Evolutionary conservation across 306 rosid species (phyloP).

Genomic region (Comarum palustre): DNA sequence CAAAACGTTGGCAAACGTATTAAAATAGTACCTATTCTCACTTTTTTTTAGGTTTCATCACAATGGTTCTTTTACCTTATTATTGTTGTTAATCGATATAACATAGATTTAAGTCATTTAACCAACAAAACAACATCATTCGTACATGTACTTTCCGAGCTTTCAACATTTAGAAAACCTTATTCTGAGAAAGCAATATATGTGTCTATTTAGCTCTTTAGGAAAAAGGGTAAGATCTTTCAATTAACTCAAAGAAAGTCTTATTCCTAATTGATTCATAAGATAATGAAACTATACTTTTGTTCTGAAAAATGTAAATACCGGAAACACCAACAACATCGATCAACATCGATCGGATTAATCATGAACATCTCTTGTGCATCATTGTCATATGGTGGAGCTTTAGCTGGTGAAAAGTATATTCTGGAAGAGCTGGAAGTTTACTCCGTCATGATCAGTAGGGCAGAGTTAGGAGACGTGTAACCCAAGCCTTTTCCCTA

Average conservation of each 20-base stretch:
- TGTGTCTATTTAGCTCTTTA: no score
- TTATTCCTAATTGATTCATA: not conserved
- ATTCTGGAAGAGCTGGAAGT: constrained; percentile 33
- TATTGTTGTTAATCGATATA: not conserved
- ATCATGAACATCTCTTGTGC: not conserved
- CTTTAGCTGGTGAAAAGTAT: constrained; percentile 17
- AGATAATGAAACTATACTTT: not conserved
- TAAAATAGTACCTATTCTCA: not conserved
- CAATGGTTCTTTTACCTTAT: not conserved
- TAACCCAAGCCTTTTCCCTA: constrained; percentile 9
- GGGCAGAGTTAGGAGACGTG: constrained; percentile 37
- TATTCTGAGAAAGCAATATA: no score
- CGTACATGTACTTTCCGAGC: not conserved
- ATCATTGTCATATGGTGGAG: not conserved
- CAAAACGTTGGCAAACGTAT: not conserved
- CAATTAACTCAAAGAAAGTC: not conserved
- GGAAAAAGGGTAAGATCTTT: not conserved
- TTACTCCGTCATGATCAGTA: constrained; percentile 29
- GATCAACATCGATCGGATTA: not conserved
- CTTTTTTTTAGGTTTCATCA: not conserved
- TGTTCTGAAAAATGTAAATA: not conserved
- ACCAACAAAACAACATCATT: not conserved
- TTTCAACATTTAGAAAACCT: not conserved
- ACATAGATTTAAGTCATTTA: not conserved
- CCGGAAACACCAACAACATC: not conserved